Evolutionary conservation across 768 basidiomycete genomes (phyloP).

Genomic region (Russula sp.): DNA sequence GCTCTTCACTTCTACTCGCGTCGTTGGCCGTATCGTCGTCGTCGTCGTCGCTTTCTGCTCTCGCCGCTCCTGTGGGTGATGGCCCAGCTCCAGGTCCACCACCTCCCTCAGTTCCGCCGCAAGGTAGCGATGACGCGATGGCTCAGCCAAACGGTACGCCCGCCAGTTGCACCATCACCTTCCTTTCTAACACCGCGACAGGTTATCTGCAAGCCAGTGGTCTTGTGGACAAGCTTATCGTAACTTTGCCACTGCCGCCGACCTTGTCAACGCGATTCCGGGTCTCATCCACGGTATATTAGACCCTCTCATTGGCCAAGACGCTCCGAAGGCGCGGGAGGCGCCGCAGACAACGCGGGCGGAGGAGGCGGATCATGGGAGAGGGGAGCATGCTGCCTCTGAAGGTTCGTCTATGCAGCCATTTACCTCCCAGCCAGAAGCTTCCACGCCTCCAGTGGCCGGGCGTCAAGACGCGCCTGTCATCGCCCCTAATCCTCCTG

Average conservation of each 20-base stretch:
- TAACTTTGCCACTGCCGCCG: not conserved
- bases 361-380: not conserved
- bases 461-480: not conserved
- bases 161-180: too few species aligned
- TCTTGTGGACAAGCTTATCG: not conserved
- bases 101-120: not conserved
- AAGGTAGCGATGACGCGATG: conserved; percentile 6
- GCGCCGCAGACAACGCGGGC: not conserved
- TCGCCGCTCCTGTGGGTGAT: conserved; percentile 35
- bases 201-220: conserved; percentile 1
- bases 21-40: conserved; percentile 35
- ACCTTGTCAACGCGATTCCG: not conserved
- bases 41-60: conserved; percentile 34
- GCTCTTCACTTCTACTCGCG: conserved; percentile 38
- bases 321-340: not conserved
- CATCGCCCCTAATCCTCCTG: not conserved
- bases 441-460: not conserved
- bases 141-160: conserved; percentile 7
- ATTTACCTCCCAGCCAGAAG: not conserved
- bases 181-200: conserved; percentile 10
- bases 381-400: not conserved
- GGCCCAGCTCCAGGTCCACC: conserved; percentile 8
- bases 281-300: not conserved
- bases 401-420: not conserved
- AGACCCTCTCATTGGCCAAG: not conserved